Evolutionary conservation across 1,284 basidiomycete genomes (phyloP), one percentile per base, ranked within the genome.

Genomic region (Pyrrhoderma noxium): DNA sequence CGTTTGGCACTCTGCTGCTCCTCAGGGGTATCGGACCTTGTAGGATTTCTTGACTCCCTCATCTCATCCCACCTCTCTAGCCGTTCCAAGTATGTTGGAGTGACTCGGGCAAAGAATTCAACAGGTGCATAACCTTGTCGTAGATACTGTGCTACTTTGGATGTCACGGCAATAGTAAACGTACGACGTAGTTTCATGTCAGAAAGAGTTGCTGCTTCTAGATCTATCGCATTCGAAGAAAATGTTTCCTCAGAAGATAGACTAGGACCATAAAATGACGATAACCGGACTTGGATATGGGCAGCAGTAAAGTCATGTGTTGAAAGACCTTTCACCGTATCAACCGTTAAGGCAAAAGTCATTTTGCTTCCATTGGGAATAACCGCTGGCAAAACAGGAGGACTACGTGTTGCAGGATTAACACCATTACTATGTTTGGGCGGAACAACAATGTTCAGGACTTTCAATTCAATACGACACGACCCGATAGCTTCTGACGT

Each of bases 401-500:
- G 75, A 21, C 85, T 71, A 46, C 85, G 75, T 5, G 83, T 86
- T 7, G 84, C 80, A 8, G 79, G 69, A 31, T 73, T 67, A 1
- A 87, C 87, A 45, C 75, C 70, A 60, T 74, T 75, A 51, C 72
- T 68, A 63, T 85, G 76, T 65, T 78, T 86, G 13, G 73, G 67
- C 2, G 80, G 70, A 57, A 79, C 65, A n/a, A 79, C 70, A 18
- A 89, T 76, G 57, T 80, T 87, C 53, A 85, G 76, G 46, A 90
- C 76, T 66, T 85, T 90, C 65, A 93, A 75, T 58, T 89, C 85
- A 45, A 93, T 75, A 16, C 89, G 79, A 68, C 92, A 95, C 34
- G 89, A 92, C 0, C 93, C 93, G 56, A 96, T 91, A 2, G 92
- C 92, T 64, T 95, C 93, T 48, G 90, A 79, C 1, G 93, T 95